Evolutionary conservation across 805 yeast species (phyloP).

Genomic region (Komagataella mondaviorum): DNA sequence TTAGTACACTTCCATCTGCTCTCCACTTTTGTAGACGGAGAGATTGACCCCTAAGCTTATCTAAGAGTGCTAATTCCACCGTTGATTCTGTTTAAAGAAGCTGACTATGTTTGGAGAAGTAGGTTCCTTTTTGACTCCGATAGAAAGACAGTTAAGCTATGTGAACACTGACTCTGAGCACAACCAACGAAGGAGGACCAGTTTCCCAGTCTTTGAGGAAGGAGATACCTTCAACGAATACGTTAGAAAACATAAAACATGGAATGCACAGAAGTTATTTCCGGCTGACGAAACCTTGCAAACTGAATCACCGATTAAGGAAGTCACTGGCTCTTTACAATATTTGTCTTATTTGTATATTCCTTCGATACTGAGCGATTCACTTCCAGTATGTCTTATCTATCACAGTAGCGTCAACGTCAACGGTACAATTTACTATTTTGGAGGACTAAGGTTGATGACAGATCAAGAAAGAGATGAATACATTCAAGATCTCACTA

Average conservation of each 20-base stretch:
- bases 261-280: neutral
- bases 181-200: neutral
- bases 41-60: neutral
- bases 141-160: neutral
- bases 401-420: slow-evolving; percentile 7
- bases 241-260: neutral
- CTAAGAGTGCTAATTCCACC: neutral
- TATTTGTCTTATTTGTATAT: neutral
- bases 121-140: neutral
- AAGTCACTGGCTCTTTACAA: neutral
- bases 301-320: neutral
- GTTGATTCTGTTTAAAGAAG: too few species aligned
- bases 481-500: slow-evolving; percentile 13
- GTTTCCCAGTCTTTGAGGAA: neutral
- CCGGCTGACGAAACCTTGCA: neutral
- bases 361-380: neutral
- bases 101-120: neutral
- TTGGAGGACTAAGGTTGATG: slow-evolving; percentile 29
- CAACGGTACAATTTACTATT: slow-evolving; percentile 17
- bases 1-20: neutral
- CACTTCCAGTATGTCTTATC: neutral
- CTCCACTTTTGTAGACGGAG: neutral
- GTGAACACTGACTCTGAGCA: neutral
- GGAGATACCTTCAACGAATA: neutral
- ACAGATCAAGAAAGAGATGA: slow-evolving; percentile 11